phyloP scores from a whole-genome alignment of 2,329 filamentous ascomycete genomes.

The Alternaria panax region DNA sequence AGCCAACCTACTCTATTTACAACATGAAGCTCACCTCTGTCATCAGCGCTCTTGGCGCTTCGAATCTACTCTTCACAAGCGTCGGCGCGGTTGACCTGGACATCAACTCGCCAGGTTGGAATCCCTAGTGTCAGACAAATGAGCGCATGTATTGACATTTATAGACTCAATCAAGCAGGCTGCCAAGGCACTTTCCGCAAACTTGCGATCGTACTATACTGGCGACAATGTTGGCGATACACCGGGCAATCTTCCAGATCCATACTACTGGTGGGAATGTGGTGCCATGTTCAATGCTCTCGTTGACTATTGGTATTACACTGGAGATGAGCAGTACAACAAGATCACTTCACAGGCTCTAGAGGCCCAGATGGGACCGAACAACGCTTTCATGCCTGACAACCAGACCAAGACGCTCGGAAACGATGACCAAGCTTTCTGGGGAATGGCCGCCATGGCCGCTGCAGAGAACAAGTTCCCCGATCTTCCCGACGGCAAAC shows the following conservation, averaged over 20 bases:
- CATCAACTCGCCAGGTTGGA: constrained; percentile 39
- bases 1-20: constrained; percentile 15
- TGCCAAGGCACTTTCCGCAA: constrained; percentile 66
- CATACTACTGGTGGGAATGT: constrained; percentile 56
- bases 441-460: constrained; percentile 66
- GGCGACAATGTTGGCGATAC: constrained; percentile 67
- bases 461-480: constrained; percentile 62
- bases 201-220: constrained; percentile 69
- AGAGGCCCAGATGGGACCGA: constrained; percentile 75
- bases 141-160: constrained; percentile 19
- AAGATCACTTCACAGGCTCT: constrained; percentile 61
- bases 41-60: constrained; percentile 42
- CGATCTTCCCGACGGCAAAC: constrained; percentile 56
- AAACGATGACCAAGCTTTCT: constrained; percentile 67
- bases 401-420: constrained; percentile 67
- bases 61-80: constrained; percentile 40
- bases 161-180: constrained; percentile 69
- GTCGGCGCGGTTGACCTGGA: constrained; percentile 44
- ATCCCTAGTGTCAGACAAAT: not conserved
- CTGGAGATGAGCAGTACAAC: constrained; percentile 51
- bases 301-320: constrained; percentile 55
- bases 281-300: constrained; percentile 52
- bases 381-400: constrained; percentile 78
- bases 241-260: constrained; percentile 62
- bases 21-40: constrained; percentile 48